phyloP scores from a whole-genome alignment of 768 basidiomycete species.

The Mycena leptocephala region DNA sequence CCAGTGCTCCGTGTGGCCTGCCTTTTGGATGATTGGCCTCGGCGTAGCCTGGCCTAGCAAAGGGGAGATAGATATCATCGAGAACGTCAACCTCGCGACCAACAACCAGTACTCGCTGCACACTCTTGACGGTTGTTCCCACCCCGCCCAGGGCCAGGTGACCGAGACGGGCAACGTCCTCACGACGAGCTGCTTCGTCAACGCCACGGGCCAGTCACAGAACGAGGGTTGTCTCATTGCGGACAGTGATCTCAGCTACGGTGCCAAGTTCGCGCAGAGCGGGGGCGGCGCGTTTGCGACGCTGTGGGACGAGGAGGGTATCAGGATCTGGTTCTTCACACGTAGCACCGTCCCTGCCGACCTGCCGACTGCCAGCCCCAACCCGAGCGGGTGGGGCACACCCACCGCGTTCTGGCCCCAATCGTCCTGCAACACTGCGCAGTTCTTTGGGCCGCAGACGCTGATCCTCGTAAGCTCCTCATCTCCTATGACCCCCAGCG shows the following conservation, averaged over 20 bases:
- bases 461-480: constrained; percentile 62
- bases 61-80: constrained; percentile 75
- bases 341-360: constrained; percentile 72
- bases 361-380: constrained; percentile 68
- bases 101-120: constrained; percentile 74
- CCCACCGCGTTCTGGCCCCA: constrained; percentile 75
- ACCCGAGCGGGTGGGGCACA: constrained; percentile 70
- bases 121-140: constrained; percentile 59
- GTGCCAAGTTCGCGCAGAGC: constrained; percentile 35
- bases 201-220: background rate
- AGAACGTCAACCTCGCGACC: constrained; percentile 48
- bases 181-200: constrained; percentile 41
- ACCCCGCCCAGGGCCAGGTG: constrained; percentile 37
- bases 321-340: constrained; percentile 60
- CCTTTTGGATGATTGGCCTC: background rate
- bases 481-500: background rate
- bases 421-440: constrained; percentile 66
- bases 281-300: constrained; percentile 77
- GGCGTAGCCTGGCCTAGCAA: constrained; percentile 54
- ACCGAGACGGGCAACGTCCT: constrained; percentile 36
- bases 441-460: constrained; percentile 71
- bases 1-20: constrained; percentile 14
- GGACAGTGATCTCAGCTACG: constrained; percentile 44
- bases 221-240: constrained; percentile 45
- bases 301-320: constrained; percentile 67